phyloP scores from a whole-genome alignment of 192 early-diverging fungal genomes.

The Linnemannia exigua region DNA sequence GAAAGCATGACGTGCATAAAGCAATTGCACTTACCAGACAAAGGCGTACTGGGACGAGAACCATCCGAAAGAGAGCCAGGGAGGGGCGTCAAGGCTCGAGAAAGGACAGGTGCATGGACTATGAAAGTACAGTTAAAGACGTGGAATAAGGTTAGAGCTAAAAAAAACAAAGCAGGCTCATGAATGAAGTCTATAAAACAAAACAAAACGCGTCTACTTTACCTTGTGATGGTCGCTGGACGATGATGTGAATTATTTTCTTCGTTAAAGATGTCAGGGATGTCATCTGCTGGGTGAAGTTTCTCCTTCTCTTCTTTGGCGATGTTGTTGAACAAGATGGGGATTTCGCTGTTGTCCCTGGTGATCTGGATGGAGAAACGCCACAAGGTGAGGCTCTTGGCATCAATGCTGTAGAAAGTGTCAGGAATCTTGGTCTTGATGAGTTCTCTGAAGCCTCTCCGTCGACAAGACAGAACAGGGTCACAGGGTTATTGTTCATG shows the following conservation, averaged over 20 bases:
- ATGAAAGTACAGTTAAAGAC: neutral
- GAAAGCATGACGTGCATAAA: no score
- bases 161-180: no score
- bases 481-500: neutral
- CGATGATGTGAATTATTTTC: slow-evolving; percentile 23
- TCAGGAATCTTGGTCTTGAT: neutral
- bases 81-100: no score
- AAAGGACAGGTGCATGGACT: no score
- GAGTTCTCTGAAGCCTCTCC: slow-evolving; percentile 16
- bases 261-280: neutral
- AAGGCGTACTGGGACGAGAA: no score
- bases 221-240: slow-evolving; percentile 14
- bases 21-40: no score
- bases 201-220: slow-evolving; percentile 8
- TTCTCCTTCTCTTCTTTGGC: neutral
- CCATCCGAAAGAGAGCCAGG: no score
- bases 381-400: slow-evolving; percentile 6
- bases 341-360: neutral
- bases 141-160: no score
- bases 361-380: neutral
- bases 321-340: neutral
- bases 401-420: neutral
- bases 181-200: no score
- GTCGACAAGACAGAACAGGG: slow-evolving; percentile 25
- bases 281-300: neutral